Conservation (phyloP, 306 rosid species). For the Inga laurina region DNA sequence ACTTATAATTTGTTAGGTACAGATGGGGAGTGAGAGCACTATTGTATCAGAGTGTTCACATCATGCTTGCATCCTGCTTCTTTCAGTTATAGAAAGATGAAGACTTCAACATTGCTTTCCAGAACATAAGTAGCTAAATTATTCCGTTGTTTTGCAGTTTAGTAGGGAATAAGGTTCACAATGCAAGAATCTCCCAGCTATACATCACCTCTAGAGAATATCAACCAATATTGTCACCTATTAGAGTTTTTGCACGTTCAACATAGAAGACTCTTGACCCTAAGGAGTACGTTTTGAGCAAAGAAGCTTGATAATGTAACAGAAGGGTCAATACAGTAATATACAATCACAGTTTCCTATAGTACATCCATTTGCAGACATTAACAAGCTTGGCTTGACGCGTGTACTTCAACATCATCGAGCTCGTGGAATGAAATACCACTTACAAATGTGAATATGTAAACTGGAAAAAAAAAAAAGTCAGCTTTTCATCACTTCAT, state of each 20-base stretch:
- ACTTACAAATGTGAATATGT: not conserved
- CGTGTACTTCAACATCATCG: not conserved
- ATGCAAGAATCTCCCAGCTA: not conserved
- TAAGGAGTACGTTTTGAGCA: not conserved
- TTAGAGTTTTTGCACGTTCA: not conserved
- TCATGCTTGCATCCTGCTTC: not conserved
- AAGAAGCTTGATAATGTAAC: not conserved
- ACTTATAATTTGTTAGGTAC: not conserved
- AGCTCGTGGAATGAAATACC: not conserved
- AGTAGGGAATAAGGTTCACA: not conserved
- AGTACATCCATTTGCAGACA: not conserved
- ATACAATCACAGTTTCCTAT: not conserved
- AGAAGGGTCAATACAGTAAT: not conserved
- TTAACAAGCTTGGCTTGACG: not conserved
- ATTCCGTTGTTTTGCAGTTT: not conserved
- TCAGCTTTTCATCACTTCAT: not conserved
- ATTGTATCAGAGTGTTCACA: not conserved
- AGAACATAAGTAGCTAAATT: not conserved
- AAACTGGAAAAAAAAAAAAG: not conserved
- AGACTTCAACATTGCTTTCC: not conserved
- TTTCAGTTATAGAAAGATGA: not conserved
- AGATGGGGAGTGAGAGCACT: not conserved
- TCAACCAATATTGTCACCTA: not conserved
- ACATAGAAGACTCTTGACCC: not conserved
- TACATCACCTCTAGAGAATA: not conserved